Evolutionary conservation across 805 yeast species (phyloP).

Genomic region (Candida tallmaniae): DNA sequence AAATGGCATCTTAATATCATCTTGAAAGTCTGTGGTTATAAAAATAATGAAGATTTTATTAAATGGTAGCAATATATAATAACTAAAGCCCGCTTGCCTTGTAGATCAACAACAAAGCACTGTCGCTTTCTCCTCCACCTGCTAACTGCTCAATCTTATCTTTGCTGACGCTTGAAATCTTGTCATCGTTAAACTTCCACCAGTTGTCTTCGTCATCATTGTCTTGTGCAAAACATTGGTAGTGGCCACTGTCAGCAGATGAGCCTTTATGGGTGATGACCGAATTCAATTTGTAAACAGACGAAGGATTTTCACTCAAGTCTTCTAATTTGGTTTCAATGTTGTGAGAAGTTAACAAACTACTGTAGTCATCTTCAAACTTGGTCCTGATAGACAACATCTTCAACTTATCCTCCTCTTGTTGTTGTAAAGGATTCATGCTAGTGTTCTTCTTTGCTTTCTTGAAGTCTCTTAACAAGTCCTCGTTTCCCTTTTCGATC

Average conservation of each 20-base stretch:
- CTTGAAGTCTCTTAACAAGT: slow-evolving; percentile 68
- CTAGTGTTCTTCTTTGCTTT: slow-evolving; percentile 38
- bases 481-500: slow-evolving; percentile 70
- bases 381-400: slow-evolving; percentile 44
- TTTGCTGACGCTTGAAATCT: slow-evolving; percentile 69
- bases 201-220: slow-evolving; percentile 70
- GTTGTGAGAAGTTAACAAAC: slow-evolving; percentile 36
- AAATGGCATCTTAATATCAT: no score
- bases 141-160: slow-evolving; percentile 82
- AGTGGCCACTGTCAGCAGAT: slow-evolving; percentile 96
- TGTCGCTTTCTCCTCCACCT: slow-evolving; percentile 98
- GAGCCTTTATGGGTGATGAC: slow-evolving; percentile 93
- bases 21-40: no score
- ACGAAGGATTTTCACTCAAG: slow-evolving; percentile 77
- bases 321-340: slow-evolving; percentile 17
- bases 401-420: slow-evolving; percentile 50
- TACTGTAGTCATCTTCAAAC: slow-evolving; percentile 45
- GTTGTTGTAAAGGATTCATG: slow-evolving; percentile 50
- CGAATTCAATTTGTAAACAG: slow-evolving; percentile 77
- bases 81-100: slow-evolving; percentile 64
- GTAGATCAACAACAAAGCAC: slow-evolving; percentile 85
- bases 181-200: slow-evolving; percentile 96
- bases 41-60: no score
- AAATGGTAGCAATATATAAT: no score
- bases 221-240: slow-evolving; percentile 84